Conservation (phyloP, 257 asterid species). For the Solanum verrucosum region DNA sequence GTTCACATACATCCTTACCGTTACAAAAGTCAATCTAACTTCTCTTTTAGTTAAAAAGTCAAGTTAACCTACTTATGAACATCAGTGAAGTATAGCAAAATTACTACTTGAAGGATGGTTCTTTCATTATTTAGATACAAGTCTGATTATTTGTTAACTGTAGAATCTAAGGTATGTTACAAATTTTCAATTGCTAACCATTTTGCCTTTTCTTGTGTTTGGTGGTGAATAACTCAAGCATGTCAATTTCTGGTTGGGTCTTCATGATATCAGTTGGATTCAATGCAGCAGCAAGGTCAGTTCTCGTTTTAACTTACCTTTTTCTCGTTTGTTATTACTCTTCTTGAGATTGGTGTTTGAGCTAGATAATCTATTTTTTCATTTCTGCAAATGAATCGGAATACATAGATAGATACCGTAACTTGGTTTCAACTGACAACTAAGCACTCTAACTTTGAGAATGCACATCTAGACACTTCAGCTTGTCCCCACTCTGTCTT, state of each 20-base stretch:
- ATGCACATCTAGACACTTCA: background rate
- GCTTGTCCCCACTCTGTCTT: background rate
- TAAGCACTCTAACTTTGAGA: background rate
- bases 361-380: background rate
- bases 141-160: background rate
- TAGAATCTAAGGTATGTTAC: background rate
- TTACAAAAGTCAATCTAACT: background rate
- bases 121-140: background rate
- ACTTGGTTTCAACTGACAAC: background rate
- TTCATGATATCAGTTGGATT: conserved; percentile 64
- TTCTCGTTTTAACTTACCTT: background rate
- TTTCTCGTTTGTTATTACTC: background rate
- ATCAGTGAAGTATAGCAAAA: background rate
- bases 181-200: background rate
- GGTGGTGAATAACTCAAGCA: conserved; percentile 23
- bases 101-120: background rate
- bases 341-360: background rate
- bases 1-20: too few species aligned
- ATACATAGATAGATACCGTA: background rate
- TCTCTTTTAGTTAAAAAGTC: background rate
- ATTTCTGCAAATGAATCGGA: background rate
- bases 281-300: conserved; percentile 68
- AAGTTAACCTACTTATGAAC: background rate
- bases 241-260: conserved; percentile 51
- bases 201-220: background rate